Base-by-base conservation (phyloP, 2,329 filamentous ascomycete genomes). In the Cercospora sp. region DNA sequence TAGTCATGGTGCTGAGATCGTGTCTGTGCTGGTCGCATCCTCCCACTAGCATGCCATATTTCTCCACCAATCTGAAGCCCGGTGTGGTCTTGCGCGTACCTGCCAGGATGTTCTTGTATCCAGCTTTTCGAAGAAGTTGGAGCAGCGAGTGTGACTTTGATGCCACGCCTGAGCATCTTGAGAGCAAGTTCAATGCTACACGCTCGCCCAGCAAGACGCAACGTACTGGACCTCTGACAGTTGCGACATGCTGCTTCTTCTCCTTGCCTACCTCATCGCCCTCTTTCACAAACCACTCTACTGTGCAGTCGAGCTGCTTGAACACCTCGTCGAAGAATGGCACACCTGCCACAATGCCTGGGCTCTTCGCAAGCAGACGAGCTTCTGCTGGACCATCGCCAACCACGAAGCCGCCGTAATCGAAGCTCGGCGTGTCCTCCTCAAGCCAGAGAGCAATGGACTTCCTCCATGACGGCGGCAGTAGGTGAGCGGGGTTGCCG, bases 271-370 rank as follows among this genome's bases (percentile, higher is more conserved):
- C 86, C 66, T 84, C 79, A 3, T 86, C 81, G 63, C 94, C 94
- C 83, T 99, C 95, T 69, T 84, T 81, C 66, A 90, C 83, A 78
- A 93, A 89, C 95, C 95, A 99, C 80, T 92, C 87, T 18, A 98
- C 92, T 82, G 87, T 88, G 87, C 95, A 99, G 69, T 91, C 93
- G 74, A 94, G 88, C 80, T 98, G 94, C 45, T 84, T 79, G 80
- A 99, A 97, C 68, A 98, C 91, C 80, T 98, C 94, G 78, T 96
- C 87, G 83, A 98, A 94, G 83, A 99, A 99, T 2, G 95, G 95
- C 3, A 95, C 88, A 65, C 95, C 95, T 48, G 95, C 95, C 58
- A 99, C 84, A 60, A 98, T 86, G 70, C 95, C 95, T 81, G 87
- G 68, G n/a, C 72, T 76, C 77, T 89, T 89, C 2, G 87, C 87